Base-by-base conservation (phyloP, 2,329 filamentous ascomycete species). In the Aureobasidium sp. region DNA sequence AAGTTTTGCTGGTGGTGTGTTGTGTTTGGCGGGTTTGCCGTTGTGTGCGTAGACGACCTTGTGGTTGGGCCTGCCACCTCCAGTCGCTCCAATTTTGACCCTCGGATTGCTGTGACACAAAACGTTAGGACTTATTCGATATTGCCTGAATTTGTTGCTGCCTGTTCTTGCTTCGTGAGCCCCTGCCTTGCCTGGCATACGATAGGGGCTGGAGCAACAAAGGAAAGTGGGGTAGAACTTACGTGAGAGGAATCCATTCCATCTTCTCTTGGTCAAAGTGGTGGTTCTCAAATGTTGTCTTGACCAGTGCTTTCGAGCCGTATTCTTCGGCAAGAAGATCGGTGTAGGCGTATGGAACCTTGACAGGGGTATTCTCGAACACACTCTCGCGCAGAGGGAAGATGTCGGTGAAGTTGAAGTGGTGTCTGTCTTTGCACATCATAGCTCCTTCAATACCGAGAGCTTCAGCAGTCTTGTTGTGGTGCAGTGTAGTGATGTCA, bases 401-500 rank as follows among this genome's bases (percentile, higher is more conserved):
- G 29, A 87, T 80, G 44, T 83, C 78, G 37, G 77, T 73, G 62
- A 78, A 78, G 66, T 76, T 69, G 66, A 83, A 86, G 37, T 75
- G 71, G 67, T 86, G 84, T 9, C 73, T 74, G 70, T 85, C 84
- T 69, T 86, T 86, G 68, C 79, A 82, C 72, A 79, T 80, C 71
- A 84, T 74, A 8, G 74, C 74, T 6, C 76, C 78, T 10, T 72
- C 57, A 1, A 72, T 62, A 0, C 79, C 80, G 4, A 69, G 62
- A 0, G 69, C 68, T 50, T 77, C 71, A 7, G 72, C 74, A 0
- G 72, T 72, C 17, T 73, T 67, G 64, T 83, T 78, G 12, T 75
- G 75, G 56, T 82, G 75, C 5, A 86, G 74, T 6, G 82, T 80
- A 0, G 83, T 85, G 64, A 86, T 84, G 68, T 86, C 84, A 66